Evolutionary conservation across 129 eudicot genomes (phyloP).

Genomic region (Artemisia tridentata): DNA sequence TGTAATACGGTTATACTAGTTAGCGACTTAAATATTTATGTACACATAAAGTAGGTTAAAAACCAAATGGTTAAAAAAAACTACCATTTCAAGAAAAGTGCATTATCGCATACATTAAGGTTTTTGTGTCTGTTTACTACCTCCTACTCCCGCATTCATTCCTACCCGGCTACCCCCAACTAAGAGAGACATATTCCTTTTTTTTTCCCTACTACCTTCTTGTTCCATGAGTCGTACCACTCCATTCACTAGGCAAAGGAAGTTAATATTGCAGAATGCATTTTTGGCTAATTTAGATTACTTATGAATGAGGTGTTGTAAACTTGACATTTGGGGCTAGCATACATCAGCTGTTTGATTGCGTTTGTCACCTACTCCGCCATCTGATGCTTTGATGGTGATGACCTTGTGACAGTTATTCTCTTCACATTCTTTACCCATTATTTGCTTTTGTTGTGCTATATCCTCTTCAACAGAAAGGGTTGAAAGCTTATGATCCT

Average conservation of each 20-base stretch:
- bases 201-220: conserved; percentile 22
- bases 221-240: conserved; percentile 6
- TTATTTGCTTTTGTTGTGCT: conserved; percentile 31
- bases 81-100: conserved; percentile 20
- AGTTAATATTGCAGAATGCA: background rate
- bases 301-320: conserved; percentile 17
- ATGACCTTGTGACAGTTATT: conserved; percentile 36
- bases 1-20: conserved; percentile 1
- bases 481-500: conserved; percentile 50
- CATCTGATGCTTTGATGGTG: conserved; percentile 32
- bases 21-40: conserved; percentile 19
- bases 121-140: conserved; percentile 19
- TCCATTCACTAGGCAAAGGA: conserved; percentile 1
- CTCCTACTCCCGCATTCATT: conserved; percentile 15
- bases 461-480: conserved; percentile 36
- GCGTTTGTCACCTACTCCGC: conserved; percentile 33
- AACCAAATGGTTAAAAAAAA: conserved; percentile 19
- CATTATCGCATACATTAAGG: conserved; percentile 27
- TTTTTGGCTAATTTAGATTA: conserved; percentile 20
- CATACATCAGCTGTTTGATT: conserved; percentile 22
- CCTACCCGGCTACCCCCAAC: conserved; percentile 15
- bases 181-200: conserved; percentile 18
- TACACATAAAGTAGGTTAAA: conserved; percentile 20
- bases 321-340: conserved; percentile 16
- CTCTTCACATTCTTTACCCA: conserved; percentile 21